A percentile compares a stretch with the other conserved stretches of the same genome.
Evolutionary conservation across 352 stramenopile species (phyloP).

Genomic region (Saprolegnia parasitica): DNA sequence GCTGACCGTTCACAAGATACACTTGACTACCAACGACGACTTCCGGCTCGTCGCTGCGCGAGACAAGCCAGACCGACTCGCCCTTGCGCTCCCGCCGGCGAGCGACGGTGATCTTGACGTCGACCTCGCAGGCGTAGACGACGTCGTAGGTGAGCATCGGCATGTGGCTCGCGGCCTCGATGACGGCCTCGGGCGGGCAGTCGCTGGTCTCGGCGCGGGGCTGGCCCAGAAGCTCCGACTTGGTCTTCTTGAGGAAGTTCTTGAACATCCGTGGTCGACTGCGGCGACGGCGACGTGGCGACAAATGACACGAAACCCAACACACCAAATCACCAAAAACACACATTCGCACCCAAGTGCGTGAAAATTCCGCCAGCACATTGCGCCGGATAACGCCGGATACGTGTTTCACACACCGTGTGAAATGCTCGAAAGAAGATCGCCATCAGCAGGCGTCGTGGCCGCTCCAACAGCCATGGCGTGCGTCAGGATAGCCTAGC

Average conservation of each 20-base stretch:
- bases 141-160: conserved; percentile 23
- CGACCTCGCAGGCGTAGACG: conserved; percentile 4
- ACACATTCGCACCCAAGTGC: neutral
- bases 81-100: conserved; percentile 41
- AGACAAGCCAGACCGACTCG: conserved; percentile 36
- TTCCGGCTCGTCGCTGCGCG: conserved; percentile 29
- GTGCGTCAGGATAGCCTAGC: no score
- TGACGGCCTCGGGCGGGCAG: conserved; percentile 7
- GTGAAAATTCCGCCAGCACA: neutral
- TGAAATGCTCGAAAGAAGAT: neutral
- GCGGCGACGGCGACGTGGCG: no score
- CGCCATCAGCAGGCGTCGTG: neutral
- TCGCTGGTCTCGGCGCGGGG: neutral
- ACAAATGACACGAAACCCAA: neutral
- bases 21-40: conserved; percentile 71
- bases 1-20: conserved; percentile 46
- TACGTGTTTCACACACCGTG: neutral
- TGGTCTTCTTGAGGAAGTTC: conserved; percentile 28
- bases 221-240: neutral
- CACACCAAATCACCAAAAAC: neutral
- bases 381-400: neutral
- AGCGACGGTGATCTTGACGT: conserved; percentile 53
- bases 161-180: conserved; percentile 14
- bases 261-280: conserved; percentile 15
- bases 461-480: no score